A percentile compares a stretch with the other conserved stretches of the same genome.
Conservation (phyloP, 2,329 filamentous ascomycete genomes). For the Hymenoscyphus fructigenus region DNA sequence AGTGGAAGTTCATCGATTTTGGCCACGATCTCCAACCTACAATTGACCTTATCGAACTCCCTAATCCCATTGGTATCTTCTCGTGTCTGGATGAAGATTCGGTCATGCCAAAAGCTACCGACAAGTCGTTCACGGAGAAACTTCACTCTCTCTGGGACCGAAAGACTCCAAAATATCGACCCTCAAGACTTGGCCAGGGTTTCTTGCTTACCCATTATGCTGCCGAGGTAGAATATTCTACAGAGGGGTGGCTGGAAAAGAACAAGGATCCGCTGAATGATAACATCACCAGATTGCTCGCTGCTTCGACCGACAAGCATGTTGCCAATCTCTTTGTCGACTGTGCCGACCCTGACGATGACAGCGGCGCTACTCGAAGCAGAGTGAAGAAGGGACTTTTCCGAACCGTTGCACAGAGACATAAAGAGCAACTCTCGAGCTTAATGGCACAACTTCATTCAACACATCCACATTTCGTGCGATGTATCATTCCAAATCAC, state of each 20-base stretch:
- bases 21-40: constrained; percentile 95
- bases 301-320: constrained; percentile 78
- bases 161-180: constrained; percentile 89
- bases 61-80: constrained; percentile 98
- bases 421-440: constrained; percentile 97
- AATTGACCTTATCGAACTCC: constrained; percentile 92
- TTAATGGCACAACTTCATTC: constrained; percentile 93
- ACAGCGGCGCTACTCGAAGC: constrained; percentile 64
- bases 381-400: constrained; percentile 97
- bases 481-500: constrained; percentile 96
- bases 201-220: constrained; percentile 98
- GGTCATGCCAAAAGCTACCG: constrained; percentile 98
- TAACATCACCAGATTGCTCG: constrained; percentile 87
- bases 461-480: constrained; percentile 96
- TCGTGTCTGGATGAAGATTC: constrained; percentile 97
- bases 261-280: constrained; percentile 99
- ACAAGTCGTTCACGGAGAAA: constrained; percentile 96
- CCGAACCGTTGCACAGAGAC: constrained; percentile 90
- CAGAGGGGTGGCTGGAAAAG: constrained; percentile 94
- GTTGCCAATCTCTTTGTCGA: constrained; percentile 83
- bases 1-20: constrained; percentile 99
- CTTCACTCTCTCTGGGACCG: constrained; percentile 96
- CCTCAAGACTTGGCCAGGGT: constrained; percentile 83
- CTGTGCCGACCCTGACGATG: constrained; percentile 80
- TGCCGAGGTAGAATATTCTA: constrained; percentile 95